Evolutionary conservation across 2,329 filamentous ascomycete species (phyloP), one percentile per base, ranked within the genome.

Genomic region (Aspergillus spinulosporus): DNA sequence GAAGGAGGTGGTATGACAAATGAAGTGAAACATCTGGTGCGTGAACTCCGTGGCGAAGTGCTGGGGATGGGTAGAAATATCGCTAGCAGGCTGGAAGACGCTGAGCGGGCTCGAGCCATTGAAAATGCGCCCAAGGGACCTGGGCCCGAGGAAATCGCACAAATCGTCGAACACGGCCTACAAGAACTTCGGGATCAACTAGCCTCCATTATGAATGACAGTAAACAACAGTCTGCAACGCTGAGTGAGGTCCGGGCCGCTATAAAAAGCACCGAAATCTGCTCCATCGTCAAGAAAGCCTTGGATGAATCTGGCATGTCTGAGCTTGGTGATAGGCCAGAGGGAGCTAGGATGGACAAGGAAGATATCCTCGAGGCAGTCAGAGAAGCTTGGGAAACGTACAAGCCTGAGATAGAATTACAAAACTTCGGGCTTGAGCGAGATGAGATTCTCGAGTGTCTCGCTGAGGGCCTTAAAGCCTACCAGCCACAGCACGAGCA

Each of bases 21-120:
- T 54, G 91, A 96, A 71, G 90, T 96, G 61, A 97, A 97, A 74
- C 87, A 90, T 3, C 81, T 96, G 6, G 89, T 97, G 6, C 87
- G 92, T 26, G 92, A 97, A 67, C 81, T 97, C 36, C 87, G 93
- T 26, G 92, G 92, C 2, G 93, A 97, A 70, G 92, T 97, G 6
- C 81, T 97, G 3, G 92, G 92, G 2, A 97, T 97, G 92, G 93
- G 93, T 3, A 84, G 93, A 55, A 92, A 97, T 63, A 85, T 97
- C 47, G 92, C 89, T 40, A 88, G 90, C 55, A 88, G 92, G 63
- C 82, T 97, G 5, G 73, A 76, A 53, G 85, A 91, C 59, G 82
- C 85, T 7, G 79, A 81, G 49, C 68, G 72, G 11, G 72, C 77
- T 28, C 77, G 76, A 37, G 78, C 80, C 39, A 71, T 76, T 1